Evolutionary conservation across 164 flowering plant genomes (phyloP).

Genomic region (Dillenia turbinata): DNA sequence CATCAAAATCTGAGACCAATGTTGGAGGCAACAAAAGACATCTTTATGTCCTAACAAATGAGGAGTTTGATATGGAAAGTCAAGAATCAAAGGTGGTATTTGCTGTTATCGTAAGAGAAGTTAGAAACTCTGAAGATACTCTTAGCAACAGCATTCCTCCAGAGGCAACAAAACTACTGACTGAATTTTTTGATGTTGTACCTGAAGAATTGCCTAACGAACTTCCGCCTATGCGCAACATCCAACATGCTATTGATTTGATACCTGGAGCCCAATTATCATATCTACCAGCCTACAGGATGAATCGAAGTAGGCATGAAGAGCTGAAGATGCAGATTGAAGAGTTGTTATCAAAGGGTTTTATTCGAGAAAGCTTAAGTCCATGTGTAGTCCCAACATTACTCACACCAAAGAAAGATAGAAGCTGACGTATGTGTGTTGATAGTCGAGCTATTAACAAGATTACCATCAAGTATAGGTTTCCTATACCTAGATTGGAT

Average conservation of each 20-base stretch:
- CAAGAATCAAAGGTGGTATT: not conserved
- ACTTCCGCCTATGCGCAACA: not conserved
- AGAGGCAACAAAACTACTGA: not conserved
- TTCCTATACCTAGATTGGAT: not conserved
- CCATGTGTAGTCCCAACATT: no score
- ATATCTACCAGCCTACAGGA: not conserved
- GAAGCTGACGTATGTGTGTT: constrained; percentile 1
- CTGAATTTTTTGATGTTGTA: not conserved
- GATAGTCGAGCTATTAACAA: constrained; percentile 4
- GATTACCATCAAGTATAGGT: not conserved
- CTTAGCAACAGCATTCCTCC: not conserved
- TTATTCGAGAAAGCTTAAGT: constrained; percentile 1
- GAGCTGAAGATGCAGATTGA: not conserved
- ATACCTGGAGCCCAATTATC: not conserved
- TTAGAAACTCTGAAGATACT: not conserved
- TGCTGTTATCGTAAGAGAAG: not conserved
- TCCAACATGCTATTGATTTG: not conserved
- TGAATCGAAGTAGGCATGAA: not conserved
- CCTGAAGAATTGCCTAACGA: not conserved
- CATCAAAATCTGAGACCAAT: no score
- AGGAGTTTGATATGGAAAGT: not conserved
- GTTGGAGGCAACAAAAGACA: not conserved
- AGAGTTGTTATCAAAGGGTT: not conserved
- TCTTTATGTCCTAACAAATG: not conserved
- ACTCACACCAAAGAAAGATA: not conserved